Conservation (phyloP, 1,284 basidiomycete genomes). For the Leccinum proximum region DNA sequence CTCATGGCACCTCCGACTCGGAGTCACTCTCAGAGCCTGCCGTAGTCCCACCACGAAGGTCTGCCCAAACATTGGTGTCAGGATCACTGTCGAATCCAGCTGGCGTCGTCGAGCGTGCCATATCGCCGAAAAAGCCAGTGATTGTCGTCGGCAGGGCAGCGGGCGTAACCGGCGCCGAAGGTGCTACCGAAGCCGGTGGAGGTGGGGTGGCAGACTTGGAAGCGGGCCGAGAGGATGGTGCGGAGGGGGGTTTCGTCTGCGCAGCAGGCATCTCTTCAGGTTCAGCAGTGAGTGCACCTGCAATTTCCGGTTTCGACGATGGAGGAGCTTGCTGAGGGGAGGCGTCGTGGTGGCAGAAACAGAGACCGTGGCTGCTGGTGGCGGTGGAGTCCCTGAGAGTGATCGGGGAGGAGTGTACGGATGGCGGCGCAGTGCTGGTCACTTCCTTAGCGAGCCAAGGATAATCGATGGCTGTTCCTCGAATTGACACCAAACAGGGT, state of each 20-base stretch:
- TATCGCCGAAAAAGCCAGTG: conserved; percentile 25
- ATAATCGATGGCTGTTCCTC: too few species aligned
- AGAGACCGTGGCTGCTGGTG: conserved; percentile 14
- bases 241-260: conserved; percentile 6
- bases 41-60: conserved; percentile 10
- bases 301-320: conserved; percentile 10
- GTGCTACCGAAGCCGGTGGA: conserved; percentile 13
- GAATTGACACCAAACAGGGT: too few species aligned
- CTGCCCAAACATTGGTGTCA: conserved; percentile 28
- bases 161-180: conserved; percentile 24
- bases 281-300: conserved; percentile 25
- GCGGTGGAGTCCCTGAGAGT: conserved; percentile 16
- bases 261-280: conserved; percentile 25
- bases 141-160: conserved; percentile 12
- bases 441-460: conserved; percentile 15
- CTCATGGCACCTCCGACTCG: conserved; percentile 17
- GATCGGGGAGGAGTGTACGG: conserved; percentile 22
- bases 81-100: conserved; percentile 21
- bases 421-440: conserved; percentile 12
- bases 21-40: conserved; percentile 16
- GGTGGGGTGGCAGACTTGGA: conserved; percentile 16
- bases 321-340: conserved; percentile 7
- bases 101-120: conserved; percentile 28
- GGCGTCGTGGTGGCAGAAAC: conserved; percentile 13
- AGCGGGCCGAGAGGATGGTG: conserved; percentile 13